Base-by-base conservation (phyloP, 495 filamentous ascomycete species). In the Aspergillus cristatus region DNA sequence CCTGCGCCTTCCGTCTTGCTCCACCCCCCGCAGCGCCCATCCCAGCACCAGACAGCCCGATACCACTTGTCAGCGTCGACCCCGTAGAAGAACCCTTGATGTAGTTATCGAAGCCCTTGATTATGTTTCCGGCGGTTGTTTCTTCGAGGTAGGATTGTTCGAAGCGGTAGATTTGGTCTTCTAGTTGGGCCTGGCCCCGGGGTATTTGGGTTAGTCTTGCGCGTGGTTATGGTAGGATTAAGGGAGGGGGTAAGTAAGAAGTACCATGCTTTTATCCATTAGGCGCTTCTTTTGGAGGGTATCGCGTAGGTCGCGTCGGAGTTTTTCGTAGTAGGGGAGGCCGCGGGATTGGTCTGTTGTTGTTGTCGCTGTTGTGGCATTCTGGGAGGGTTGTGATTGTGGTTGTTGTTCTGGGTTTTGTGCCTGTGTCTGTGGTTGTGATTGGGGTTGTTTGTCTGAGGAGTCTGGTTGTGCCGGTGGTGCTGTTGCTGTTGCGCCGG, bases 71-170 rank as follows among this genome's bases (percentile, higher is more conserved):
- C 28, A 57, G 49, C 35, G 45, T 53, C 2, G 58, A 45, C 15
- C 45, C 43, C 43, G 56, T 70, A 0, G 70, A 67, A 6, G 76
- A 74, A 33, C 86, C 86, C 55, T 98, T 98, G 66, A 94, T 90
- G 61, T 95, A 97, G 47, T 84, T 90, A 55, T 98, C 91, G 61
- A 97, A 98, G 28, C 91, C 91, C 44, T 80, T 84, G 62, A 98
- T 87, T 53, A 98, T 97, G 66, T 98, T 98, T 13, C 91, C 91
- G 29, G 71, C 72, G 15, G 82, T 83, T 12, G 86, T 94, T 46
- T 87, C 86, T 59, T 94, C 88, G 30, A 98, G 78, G 61, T 98
- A 98, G 12, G 78, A 74, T 37, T 82, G 76, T 58, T 98, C 91
- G 51, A 81, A 78, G 40, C 81, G 77, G 58, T 67, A 79, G 54